Conservation (phyloP, 1,284 basidiomycete genomes). For the Boletus mariae region DNA sequence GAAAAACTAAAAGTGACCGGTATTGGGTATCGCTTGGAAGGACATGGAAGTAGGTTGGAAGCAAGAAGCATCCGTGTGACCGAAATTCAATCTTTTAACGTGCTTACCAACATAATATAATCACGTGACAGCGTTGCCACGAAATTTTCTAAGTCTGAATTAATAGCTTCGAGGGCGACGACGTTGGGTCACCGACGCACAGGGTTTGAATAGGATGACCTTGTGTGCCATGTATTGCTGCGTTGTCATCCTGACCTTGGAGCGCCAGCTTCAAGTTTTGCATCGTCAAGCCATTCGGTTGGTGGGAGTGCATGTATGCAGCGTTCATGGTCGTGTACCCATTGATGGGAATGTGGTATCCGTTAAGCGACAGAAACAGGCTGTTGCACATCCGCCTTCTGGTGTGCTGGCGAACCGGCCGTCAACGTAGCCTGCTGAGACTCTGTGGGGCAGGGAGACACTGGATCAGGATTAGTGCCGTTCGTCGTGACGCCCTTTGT, state of each 20-base stretch:
- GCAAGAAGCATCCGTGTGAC: too few relatives aligned
- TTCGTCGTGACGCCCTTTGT: neutral
- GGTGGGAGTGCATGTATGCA: constrained; percentile 25
- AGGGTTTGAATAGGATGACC: constrained; percentile 32
- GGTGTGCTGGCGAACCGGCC: constrained; percentile 28
- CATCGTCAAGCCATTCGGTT: constrained; percentile 42
- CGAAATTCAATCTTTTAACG: too few relatives aligned
- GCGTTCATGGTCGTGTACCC: constrained; percentile 29
- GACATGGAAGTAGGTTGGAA: too few relatives aligned
- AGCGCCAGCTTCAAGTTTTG: constrained; percentile 52
- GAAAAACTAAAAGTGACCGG: too few relatives aligned
- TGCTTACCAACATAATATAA: too few relatives aligned
- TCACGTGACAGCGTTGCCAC: too few relatives aligned
- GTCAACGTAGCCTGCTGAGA: neutral
- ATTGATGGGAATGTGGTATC: constrained; percentile 47
- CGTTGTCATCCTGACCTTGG: constrained; percentile 38
- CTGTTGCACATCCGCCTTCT: constrained; percentile 44
- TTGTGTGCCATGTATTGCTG: constrained; percentile 34
- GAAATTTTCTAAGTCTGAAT: too few relatives aligned
- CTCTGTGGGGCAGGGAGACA: neutral
- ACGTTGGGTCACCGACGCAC: constrained; percentile 22
- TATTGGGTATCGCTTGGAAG: too few relatives aligned
- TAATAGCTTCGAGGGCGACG: too few relatives aligned
- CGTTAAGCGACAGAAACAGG: constrained; percentile 37
- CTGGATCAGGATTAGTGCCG: neutral